Conservation (phyloP, 352 stramenopile genomes). For the Phytophthora palmivora region DNA sequence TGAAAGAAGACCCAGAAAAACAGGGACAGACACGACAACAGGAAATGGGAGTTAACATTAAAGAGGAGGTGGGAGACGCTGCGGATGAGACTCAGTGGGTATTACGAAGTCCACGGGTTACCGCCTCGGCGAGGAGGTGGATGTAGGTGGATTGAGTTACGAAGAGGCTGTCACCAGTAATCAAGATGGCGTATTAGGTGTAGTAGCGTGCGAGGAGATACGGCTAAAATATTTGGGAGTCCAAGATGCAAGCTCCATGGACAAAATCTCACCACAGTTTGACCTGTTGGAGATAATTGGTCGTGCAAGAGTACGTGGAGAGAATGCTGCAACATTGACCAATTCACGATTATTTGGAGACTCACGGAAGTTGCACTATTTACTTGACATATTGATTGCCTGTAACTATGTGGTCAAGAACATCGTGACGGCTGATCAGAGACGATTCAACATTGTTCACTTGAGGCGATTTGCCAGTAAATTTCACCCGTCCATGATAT, state of each 20-base stretch:
- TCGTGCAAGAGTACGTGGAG: slow-evolving; percentile 55
- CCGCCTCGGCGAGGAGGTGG: slow-evolving; percentile 63
- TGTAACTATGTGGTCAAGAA: slow-evolving; percentile 75
- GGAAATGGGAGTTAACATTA: slow-evolving; percentile 14
- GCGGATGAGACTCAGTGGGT: slow-evolving; percentile 59
- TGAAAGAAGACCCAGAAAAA: slow-evolving; percentile 23
- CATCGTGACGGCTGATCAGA: slow-evolving; percentile 71
- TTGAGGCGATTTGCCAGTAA: slow-evolving; percentile 64
- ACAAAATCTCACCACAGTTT: slow-evolving; percentile 73
- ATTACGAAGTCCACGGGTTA: slow-evolving; percentile 70
- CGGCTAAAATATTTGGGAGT: slow-evolving; percentile 77
- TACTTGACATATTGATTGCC: slow-evolving; percentile 79
- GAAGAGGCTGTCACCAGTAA: slow-evolving; percentile 61
- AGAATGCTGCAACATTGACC: slow-evolving; percentile 67
- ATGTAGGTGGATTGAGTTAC: slow-evolving; percentile 57
- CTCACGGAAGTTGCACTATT: slow-evolving; percentile 79
- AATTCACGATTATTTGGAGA: slow-evolving; percentile 71
- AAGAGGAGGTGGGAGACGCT: slow-evolving; percentile 25
- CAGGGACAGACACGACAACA: slow-evolving; percentile 6
- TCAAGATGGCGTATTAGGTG: slow-evolving; percentile 58
- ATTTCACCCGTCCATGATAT: slow-evolving; percentile 81
- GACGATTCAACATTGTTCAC: slow-evolving; percentile 86
- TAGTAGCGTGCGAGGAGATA: slow-evolving; percentile 74
- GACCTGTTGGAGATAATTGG: slow-evolving; percentile 85
- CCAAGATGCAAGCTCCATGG: slow-evolving; percentile 54